phyloP scores from a whole-genome alignment of 2,329 filamentous ascomycete species.

The Coniochaeta prunicola region DNA sequence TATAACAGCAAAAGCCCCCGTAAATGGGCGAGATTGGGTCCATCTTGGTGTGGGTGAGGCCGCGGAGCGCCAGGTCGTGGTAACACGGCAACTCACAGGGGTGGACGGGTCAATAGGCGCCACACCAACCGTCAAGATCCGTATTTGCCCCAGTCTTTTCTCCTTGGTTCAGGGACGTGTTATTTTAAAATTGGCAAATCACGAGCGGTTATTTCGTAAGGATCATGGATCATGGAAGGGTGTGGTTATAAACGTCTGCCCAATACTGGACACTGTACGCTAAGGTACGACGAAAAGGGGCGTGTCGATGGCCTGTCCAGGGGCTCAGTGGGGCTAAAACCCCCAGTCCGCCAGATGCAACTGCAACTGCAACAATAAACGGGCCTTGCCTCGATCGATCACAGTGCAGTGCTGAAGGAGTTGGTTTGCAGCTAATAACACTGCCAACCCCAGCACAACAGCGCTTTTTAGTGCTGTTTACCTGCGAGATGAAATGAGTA shows the following conservation, averaged over 20 bases:
- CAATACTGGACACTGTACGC: too few species aligned
- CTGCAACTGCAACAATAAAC: background rate
- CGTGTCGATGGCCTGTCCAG: background rate
- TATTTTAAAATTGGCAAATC: background rate
- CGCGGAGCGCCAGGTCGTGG: background rate
- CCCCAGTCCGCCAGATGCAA: background rate
- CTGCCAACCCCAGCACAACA: background rate
- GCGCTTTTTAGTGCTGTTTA: background rate
- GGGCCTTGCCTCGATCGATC: background rate
- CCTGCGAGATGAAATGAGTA: background rate
- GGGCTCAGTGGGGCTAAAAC: background rate
- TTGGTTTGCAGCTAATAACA: background rate
- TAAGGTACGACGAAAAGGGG: background rate
- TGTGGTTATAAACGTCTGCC: background rate
- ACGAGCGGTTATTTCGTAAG: background rate
- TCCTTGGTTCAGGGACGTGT: background rate
- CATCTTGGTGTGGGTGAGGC: background rate
- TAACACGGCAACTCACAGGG: background rate
- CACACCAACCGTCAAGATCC: background rate
- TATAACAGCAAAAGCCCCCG: slow-evolving; percentile 28
- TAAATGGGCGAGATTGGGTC: background rate
- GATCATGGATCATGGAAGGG: background rate
- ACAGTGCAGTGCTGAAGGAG: background rate
- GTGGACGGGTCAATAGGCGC: background rate
- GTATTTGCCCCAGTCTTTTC: background rate